Evolutionary conservation across 2,329 filamentous ascomycete genomes (phyloP).

Genomic region (Cladosporium phlei): DNA sequence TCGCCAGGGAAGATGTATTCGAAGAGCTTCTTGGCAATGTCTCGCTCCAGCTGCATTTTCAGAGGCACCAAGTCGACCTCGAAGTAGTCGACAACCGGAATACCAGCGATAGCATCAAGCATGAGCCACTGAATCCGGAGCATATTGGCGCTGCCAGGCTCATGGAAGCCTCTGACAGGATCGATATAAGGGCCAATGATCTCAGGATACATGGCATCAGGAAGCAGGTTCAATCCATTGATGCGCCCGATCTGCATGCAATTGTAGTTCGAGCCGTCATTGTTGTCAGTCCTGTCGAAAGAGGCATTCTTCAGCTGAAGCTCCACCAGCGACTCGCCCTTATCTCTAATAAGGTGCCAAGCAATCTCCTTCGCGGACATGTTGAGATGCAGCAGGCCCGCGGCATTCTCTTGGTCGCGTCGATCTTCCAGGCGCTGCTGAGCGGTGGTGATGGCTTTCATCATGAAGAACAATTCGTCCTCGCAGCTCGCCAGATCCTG

Average conservation of each 20-base stretch:
- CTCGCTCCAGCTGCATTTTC: constrained; percentile 87
- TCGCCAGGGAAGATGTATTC: constrained; percentile 95
- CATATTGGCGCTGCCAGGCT: constrained; percentile 72
- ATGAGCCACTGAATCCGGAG: constrained; percentile 95
- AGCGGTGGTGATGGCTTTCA: constrained; percentile 98
- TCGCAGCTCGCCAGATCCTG: constrained; percentile 84
- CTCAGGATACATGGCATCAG: constrained; percentile 87
- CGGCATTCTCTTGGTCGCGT: constrained; percentile 59
- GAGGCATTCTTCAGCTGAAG: constrained; percentile 86
- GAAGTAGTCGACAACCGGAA: constrained; percentile 94
- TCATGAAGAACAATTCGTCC: constrained; percentile 98
- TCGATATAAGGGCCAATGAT: constrained; percentile 91
- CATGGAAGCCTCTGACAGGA: constrained; percentile 49
- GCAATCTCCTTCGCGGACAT: constrained; percentile 93
- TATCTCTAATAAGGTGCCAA: constrained; percentile 90
- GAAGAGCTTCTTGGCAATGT: constrained; percentile 87
- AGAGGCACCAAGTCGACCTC: constrained; percentile 90
- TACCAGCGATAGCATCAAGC: constrained; percentile 95
- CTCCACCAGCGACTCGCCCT: constrained; percentile 76
- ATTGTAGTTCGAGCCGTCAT: constrained; percentile 94
- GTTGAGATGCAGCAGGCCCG: constrained; percentile 81
- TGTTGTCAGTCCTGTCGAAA: constrained; percentile 94
- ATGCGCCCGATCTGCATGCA: constrained; percentile 82
- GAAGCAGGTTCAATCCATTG: constrained; percentile 81
- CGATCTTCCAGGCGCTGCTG: constrained; percentile 79